These are phyloP conservation scores for Rhizophora apiculata DNA, from an alignment of 345 rosid species.

Conservation along the genomic window DNA sequence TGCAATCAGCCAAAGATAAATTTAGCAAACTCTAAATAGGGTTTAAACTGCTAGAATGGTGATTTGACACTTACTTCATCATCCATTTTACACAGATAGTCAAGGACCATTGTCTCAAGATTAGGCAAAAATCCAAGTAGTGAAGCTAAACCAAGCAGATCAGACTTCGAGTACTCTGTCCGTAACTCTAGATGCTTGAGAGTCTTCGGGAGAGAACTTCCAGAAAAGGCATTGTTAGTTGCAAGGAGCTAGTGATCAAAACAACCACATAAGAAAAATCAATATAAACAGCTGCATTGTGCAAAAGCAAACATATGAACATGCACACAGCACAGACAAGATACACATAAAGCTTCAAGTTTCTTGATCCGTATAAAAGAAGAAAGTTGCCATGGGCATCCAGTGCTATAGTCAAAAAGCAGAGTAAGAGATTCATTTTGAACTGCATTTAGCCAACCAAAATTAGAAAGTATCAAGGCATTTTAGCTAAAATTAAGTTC, in stretches of 20 bases:
- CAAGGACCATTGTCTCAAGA: conserved; percentile 1
- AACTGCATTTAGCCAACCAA: too few relatives aligned
- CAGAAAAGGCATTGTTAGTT: not conserved
- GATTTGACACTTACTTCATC: conserved; percentile 1
- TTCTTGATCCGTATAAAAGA: not conserved
- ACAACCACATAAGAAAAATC: not conserved
- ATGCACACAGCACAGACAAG: not conserved
- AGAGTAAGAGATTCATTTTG: not conserved
- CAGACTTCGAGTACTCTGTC: not conserved
- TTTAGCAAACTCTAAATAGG: not conserved
- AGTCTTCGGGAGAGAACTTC: not conserved
- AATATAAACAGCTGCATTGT: not conserved
- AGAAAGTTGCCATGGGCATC: not conserved
- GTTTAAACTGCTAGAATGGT: not conserved
- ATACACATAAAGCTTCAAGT: not conserved
- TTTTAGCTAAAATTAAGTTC: too few relatives aligned
- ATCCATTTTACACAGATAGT: conserved; percentile 9
- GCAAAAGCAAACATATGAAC: not conserved
- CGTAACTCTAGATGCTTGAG: conserved; percentile 10
- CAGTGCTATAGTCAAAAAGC: not conserved
- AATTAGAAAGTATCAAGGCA: too few relatives aligned
- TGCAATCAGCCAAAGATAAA: not conserved
- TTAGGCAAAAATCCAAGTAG: not conserved
- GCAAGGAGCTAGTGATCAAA: not conserved
- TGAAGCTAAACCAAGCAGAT: conserved; percentile 14